Conservation (phyloP, 441 rosid species). For the Erodium moschatum region DNA sequence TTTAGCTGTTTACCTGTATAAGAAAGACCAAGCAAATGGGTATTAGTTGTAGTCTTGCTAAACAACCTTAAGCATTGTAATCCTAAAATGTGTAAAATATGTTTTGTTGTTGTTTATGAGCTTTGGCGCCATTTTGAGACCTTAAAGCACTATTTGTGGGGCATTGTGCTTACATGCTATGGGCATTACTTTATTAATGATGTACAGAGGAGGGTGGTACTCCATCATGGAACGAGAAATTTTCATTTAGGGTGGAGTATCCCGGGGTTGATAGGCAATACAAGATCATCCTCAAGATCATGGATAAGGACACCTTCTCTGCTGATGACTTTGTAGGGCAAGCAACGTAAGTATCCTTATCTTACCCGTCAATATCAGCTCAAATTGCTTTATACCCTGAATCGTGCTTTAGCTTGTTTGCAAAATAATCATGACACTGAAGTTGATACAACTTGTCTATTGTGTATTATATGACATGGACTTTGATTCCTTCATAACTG, state of each 20-base stretch:
- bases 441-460: background rate
- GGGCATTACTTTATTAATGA: background rate
- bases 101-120: background rate
- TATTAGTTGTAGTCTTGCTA: background rate
- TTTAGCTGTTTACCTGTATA: background rate
- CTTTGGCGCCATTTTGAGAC: no score
- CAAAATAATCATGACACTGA: background rate
- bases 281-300: slow-evolving; percentile 52
- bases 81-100: background rate
- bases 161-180: background rate
- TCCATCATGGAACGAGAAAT: slow-evolving; percentile 62
- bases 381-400: background rate
- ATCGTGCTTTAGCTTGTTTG: background rate
- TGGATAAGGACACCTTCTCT: slow-evolving; percentile 74
- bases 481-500: no score
- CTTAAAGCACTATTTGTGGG: background rate
- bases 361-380: background rate
- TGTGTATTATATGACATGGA: no score
- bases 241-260: slow-evolving; percentile 58
- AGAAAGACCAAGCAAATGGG: background rate
- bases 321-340: slow-evolving; percentile 58
- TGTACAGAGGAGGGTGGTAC: slow-evolving; percentile 46
- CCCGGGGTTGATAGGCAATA: slow-evolving; percentile 51
- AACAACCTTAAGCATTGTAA: background rate
- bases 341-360: slow-evolving; percentile 43